These are phyloP conservation scores for Quercus ilex DNA, from an alignment of 306 rosid species.

Conservation along the genomic window DNA sequence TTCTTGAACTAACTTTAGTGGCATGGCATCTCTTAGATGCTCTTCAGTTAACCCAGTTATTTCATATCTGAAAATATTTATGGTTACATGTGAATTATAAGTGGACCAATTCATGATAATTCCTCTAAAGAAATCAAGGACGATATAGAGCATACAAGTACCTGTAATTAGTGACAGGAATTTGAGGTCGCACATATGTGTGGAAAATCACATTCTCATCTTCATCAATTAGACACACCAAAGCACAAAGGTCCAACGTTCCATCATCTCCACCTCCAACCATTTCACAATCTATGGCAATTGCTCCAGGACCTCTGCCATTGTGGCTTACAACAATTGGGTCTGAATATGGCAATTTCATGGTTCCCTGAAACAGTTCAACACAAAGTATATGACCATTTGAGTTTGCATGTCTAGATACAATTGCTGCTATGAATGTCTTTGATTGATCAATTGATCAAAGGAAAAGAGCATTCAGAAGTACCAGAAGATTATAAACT, in stretches of 20 bases:
- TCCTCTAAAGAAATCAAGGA: constrained; percentile 16
- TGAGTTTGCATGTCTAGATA: constrained; percentile 6
- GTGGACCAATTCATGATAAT: neutral
- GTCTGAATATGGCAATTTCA: constrained; percentile 19
- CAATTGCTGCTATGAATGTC: constrained; percentile 6
- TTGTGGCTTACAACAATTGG: constrained; percentile 23
- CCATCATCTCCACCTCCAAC: constrained; percentile 93
- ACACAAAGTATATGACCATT: constrained; percentile 13
- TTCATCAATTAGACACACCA: constrained; percentile 73
- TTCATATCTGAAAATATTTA: constrained; percentile 54
- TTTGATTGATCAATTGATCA: constrained; percentile 3
- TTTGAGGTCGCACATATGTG: constrained; percentile 59
- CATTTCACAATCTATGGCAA: constrained; percentile 86
- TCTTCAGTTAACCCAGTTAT: constrained; percentile 74
- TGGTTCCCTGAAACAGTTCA: constrained; percentile 54
- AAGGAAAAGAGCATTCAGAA: neutral
- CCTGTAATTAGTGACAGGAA: constrained; percentile 68
- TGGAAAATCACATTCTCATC: constrained; percentile 70
- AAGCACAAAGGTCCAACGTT: constrained; percentile 70
- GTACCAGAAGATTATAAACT: neutral
- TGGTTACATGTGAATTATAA: constrained; percentile 1
- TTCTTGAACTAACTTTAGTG: constrained; percentile 57
- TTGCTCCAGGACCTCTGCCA: constrained; percentile 37
- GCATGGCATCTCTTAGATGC: constrained; percentile 67
- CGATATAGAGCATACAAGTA: constrained; percentile 19